Percentiles rank a stretch among this genome's conserved stretches.
Evolutionary conservation across 2,329 filamentous ascomycete genomes (phyloP).

Genomic region (Exophiala xenobiotica): DNA sequence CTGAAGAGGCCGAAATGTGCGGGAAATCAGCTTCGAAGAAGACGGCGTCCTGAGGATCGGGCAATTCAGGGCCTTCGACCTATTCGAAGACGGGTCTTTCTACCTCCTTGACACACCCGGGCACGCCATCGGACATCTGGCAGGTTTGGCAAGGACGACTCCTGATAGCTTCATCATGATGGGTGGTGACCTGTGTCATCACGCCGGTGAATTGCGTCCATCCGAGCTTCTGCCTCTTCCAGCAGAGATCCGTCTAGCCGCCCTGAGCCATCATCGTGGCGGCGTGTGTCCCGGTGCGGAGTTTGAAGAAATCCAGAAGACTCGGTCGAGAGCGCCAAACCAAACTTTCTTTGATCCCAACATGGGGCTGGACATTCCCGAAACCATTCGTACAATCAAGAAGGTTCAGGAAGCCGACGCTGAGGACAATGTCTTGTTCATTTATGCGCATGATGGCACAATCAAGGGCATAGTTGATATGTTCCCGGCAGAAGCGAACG

Average conservation of each 20-base stretch:
- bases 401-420: constrained; percentile 25
- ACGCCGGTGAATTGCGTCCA: constrained; percentile 37
- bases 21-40: constrained; percentile 15
- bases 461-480: constrained; percentile 29
- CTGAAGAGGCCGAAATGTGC: constrained; percentile 26
- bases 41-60: constrained; percentile 34
- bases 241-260: constrained; percentile 10
- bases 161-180: constrained; percentile 36
- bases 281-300: not conserved
- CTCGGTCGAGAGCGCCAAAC: not conserved
- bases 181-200: constrained; percentile 51
- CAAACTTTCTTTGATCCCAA: constrained; percentile 33
- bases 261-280: not conserved
- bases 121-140: constrained; percentile 47
- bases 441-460: constrained; percentile 32
- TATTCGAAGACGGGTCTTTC: constrained; percentile 42
- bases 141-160: constrained; percentile 47
- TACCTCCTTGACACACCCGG: constrained; percentile 51
- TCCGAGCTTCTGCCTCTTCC: constrained; percentile 32
- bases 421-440: constrained; percentile 31
- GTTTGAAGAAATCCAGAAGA: not conserved
- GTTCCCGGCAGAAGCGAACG: constrained; percentile 13
- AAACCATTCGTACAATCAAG: constrained; percentile 12
- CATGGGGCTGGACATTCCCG: constrained; percentile 8
- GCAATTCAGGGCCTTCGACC: constrained; percentile 41